Evolutionary conservation across 441 rosid species (phyloP), one percentile per base, ranked within the genome.

Genomic region (Dalechampia spathulata): DNA sequence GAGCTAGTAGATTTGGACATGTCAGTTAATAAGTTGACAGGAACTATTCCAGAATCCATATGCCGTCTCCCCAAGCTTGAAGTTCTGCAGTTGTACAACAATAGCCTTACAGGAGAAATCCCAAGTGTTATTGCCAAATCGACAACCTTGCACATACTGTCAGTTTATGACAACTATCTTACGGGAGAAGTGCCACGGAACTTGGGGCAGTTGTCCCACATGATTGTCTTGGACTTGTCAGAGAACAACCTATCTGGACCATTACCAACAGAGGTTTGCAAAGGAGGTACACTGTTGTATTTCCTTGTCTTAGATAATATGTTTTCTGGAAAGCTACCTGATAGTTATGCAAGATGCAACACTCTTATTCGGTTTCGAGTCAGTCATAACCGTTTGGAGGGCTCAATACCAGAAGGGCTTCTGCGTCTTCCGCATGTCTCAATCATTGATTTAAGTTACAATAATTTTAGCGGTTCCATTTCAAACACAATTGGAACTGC

Each of bases 1-100:
- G 86, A 92, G 78, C 92, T 87, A 12, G 60, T 51, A 23, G 96
- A 92, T 54, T 62, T 89, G 64, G 99, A 92, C 81, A 81, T 92
- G 63, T 92, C 96, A 3, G 99, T 92, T 55, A 89, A 79, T 55
- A 70, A 66, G 57, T 72, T 88, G 55, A 86, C 84, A 4, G 93
- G 97, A 39, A 74, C 47, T 36, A 83, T 92, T 59, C 96, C 96
- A 16, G 90, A 78, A 58, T 85, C 90, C 0, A 53, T 92, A 30
- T 83, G 87, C 57, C 76, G 78, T 65, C 94, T 92, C 52, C 96
- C 96, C 0, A 82, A 80, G 66, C 96, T 92, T 21, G 67, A 67
- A 71, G 87, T 72, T 54, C 65, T 92, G 67, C 96, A 92, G 73
- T 61, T 86, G 55, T 92, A 92, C 84, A 92, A 92, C 83, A 92